These are phyloP conservation scores for Chalaropsis ovoidea DNA, from an alignment of 2,329 filamentous ascomycete species.

Conservation along the genomic window DNA sequence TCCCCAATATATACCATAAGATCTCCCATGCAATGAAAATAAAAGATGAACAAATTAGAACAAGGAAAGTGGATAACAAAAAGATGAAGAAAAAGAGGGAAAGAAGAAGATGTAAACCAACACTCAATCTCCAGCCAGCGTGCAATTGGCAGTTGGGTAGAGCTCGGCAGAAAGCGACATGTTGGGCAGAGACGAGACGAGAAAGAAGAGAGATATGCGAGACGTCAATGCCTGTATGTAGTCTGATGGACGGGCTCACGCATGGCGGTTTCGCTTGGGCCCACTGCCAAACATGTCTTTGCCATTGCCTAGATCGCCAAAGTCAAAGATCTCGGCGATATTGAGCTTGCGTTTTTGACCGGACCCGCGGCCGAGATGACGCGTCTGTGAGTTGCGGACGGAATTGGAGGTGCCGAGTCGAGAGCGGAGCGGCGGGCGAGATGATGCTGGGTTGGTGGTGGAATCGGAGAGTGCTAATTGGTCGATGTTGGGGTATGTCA, in stretches of 20 bases:
- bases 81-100: neutral
- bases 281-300: conserved; percentile 48
- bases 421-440: conserved; percentile 17
- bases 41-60: conserved; percentile 8
- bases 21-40: conserved; percentile 7
- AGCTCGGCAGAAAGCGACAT: too few relatives aligned
- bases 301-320: conserved; percentile 51
- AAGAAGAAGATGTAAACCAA: neutral
- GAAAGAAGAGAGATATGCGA: too few relatives aligned
- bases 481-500: conserved; percentile 48
- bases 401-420: conserved; percentile 26
- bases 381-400: conserved; percentile 28
- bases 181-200: too few relatives aligned
- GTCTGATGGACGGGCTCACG: conserved; percentile 27
- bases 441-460: conserved; percentile 30
- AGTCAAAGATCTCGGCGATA: conserved; percentile 64
- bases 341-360: conserved; percentile 65
- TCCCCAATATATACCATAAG: conserved; percentile 18
- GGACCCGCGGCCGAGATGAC: conserved; percentile 50
- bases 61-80: neutral
- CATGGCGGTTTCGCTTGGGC: conserved; percentile 44
- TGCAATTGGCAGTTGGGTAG: neutral
- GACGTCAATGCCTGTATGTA: too few relatives aligned
- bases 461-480: conserved; percentile 51
- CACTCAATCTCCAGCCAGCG: neutral